A percentile compares a stretch with the other conserved stretches of the same genome.
phyloP scores from a whole-genome alignment of 257 asterid species.

The Linderniella brevidens region DNA sequence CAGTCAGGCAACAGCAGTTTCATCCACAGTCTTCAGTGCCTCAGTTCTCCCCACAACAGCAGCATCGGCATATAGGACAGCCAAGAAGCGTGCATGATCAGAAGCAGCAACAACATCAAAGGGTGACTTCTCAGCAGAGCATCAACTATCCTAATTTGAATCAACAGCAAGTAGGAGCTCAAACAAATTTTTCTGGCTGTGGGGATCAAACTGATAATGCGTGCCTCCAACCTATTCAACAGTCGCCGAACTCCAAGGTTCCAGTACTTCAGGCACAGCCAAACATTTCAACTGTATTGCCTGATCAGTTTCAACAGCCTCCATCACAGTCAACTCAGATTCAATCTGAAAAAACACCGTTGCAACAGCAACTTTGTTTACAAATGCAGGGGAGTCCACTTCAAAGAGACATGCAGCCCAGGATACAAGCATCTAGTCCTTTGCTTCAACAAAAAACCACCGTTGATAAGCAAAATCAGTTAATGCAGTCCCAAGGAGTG shows the following conservation, averaged over 20 bases:
- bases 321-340: conserved; percentile 66
- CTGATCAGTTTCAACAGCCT: conserved; percentile 58
- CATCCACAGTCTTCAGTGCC: conserved; percentile 45
- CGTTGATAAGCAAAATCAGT: conserved; percentile 70
- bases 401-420: conserved; percentile 71
- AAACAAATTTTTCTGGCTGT: conserved; percentile 52
- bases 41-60: conserved; percentile 56
- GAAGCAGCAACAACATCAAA: conserved; percentile 54
- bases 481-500: conserved; percentile 59
- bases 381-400: conserved; percentile 51
- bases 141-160: conserved; percentile 54
- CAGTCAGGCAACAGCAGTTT: conserved; percentile 70
- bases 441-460: conserved; percentile 60
- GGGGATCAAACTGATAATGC: conserved; percentile 63
- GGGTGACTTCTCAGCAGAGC: conserved; percentile 70
- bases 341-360: conserved; percentile 64
- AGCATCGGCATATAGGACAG: conserved; percentile 61
- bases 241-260: conserved; percentile 54
- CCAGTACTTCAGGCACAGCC: conserved; percentile 67
- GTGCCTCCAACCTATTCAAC: conserved; percentile 53
- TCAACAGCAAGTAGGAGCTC: conserved; percentile 60
- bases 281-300: conserved; percentile 34
- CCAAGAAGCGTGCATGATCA: conserved; percentile 49
- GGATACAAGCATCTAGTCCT: conserved; percentile 63
- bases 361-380: conserved; percentile 67